Evolutionary conservation across 306 rosid genomes (phyloP).

Genomic region (Cucurbita maxima): DNA sequence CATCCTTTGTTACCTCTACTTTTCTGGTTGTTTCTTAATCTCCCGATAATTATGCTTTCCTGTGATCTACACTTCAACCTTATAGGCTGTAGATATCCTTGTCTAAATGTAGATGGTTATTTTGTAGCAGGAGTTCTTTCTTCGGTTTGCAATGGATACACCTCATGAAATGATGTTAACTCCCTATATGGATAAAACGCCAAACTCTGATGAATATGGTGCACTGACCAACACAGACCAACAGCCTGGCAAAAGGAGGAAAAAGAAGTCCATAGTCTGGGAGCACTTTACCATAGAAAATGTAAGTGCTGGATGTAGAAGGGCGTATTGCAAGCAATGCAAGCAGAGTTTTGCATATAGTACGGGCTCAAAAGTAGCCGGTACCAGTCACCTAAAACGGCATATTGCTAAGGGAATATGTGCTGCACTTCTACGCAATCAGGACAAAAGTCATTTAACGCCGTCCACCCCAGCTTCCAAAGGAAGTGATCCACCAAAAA

Average conservation of each 20-base stretch:
- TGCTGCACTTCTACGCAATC: slow-evolving; percentile 57
- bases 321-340: slow-evolving; percentile 88
- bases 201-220: slow-evolving; percentile 7
- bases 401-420: slow-evolving; percentile 90
- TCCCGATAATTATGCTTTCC: not conserved
- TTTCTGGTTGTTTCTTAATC: not conserved
- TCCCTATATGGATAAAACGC: not conserved
- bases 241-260: slow-evolving; percentile 76
- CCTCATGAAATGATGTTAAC: slow-evolving; percentile 21
- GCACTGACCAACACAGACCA: slow-evolving; percentile 26
- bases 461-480: slow-evolving; percentile 50
- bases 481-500: slow-evolving; percentile 38
- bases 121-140: not conserved
- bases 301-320: slow-evolving; percentile 70
- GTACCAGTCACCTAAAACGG: slow-evolving; percentile 92
- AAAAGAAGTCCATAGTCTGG: slow-evolving; percentile 88
- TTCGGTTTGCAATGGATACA: not conserved
- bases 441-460: slow-evolving; percentile 33
- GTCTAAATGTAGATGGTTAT: not conserved
- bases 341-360: slow-evolving; percentile 86
- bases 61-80: not conserved
- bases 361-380: slow-evolving; percentile 91
- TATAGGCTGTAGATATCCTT: not conserved
- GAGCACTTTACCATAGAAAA: slow-evolving; percentile 86
- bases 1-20: not conserved